Evolutionary conservation across 2,329 filamentous ascomycete genomes (phyloP).

Genomic region (Achaetomium macrosporum): DNA sequence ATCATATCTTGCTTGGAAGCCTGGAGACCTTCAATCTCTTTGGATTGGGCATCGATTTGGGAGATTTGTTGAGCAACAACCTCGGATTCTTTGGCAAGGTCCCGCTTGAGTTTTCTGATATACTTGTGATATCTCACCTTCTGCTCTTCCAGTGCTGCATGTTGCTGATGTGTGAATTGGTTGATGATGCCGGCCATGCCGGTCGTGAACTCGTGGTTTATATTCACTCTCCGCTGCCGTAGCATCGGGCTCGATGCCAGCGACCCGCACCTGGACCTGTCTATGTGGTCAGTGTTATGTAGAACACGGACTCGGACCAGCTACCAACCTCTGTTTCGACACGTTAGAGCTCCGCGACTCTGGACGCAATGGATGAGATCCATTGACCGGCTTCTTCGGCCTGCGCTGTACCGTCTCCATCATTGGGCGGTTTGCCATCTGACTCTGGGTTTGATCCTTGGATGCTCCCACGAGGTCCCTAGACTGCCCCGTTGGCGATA

Average conservation of each 20-base stretch:
- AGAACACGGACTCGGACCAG: background rate
- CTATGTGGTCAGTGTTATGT: background rate
- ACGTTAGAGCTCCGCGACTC: constrained; percentile 17
- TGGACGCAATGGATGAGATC: constrained; percentile 13
- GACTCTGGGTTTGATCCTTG: background rate
- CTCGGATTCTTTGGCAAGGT: constrained; percentile 4
- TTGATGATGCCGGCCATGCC: constrained; percentile 20
- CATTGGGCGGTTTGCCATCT: constrained; percentile 7
- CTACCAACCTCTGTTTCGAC: constrained; percentile 10
- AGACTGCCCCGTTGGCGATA: background rate
- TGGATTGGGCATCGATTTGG: constrained; percentile 12
- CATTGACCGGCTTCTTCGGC: background rate
- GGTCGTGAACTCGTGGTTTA: constrained; percentile 19
- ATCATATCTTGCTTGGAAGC: constrained; percentile 11
- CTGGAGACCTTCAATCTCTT: constrained; percentile 15
- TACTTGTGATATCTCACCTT: constrained; percentile 18
- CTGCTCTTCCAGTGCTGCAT: constrained; percentile 14
- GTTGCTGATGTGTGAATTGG: constrained; percentile 19
- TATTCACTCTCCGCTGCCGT: constrained; percentile 11
- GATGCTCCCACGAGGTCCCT: background rate
- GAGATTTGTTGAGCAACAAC: background rate
- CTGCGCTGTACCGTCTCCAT: background rate
- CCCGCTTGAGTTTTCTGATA: constrained; percentile 16
- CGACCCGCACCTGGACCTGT: constrained; percentile 10
- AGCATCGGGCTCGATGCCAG: constrained; percentile 12